These are phyloP conservation scores for Papilionanthe hybrid DNA, from an alignment of 116 monocot species.

Conservation along the genomic window DNA sequence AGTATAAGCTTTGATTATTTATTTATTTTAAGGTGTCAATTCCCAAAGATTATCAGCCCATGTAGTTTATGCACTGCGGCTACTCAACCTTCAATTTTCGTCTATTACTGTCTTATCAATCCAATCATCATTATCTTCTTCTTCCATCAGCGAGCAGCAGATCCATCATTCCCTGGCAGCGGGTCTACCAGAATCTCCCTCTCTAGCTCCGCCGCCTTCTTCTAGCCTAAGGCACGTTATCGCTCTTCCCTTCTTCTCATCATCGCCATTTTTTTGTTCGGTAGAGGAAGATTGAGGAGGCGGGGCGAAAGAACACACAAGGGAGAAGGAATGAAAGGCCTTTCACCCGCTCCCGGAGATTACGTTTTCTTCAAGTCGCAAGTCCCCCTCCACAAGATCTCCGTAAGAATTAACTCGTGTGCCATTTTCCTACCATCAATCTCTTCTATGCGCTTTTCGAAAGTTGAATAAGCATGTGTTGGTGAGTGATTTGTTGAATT, in stretches of 20 bases:
- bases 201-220: not conserved
- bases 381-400: constrained; percentile 95
- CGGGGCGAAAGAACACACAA: constrained; percentile 6
- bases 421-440: not conserved
- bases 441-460: not conserved
- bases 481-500: not conserved
- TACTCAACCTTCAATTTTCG: not conserved
- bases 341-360: constrained; percentile 66
- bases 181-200: not conserved
- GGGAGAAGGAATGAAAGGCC: constrained; percentile 46
- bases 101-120: not conserved
- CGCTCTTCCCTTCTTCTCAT: not conserved
- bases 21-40: too few species aligned
- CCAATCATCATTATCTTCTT: not conserved
- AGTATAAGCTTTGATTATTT: too few species aligned
- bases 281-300: not conserved
- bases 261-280: not conserved
- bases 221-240: not conserved
- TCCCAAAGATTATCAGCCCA: too few species aligned
- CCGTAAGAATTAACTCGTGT: constrained; percentile 33
- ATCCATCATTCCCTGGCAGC: constrained; percentile 4
- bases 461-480: not conserved
- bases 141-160: not conserved
- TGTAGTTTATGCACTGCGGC: not conserved
- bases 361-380: constrained; percentile 94